These are phyloP conservation scores for Linum lewisii DNA, from an alignment of 345 rosid species.

Conservation along the genomic window DNA sequence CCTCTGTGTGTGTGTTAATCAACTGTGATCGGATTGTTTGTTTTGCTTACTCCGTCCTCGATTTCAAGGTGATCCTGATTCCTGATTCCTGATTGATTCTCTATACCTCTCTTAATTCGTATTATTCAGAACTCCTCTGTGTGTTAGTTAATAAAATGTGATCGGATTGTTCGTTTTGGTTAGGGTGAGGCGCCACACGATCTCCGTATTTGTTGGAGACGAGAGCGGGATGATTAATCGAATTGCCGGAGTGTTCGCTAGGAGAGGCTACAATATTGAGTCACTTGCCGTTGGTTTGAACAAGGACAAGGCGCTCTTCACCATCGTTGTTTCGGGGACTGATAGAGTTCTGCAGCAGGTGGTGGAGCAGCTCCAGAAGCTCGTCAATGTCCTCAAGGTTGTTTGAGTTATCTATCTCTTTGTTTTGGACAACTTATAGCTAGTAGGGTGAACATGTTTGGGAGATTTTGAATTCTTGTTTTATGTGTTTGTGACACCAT, in stretches of 20 bases:
- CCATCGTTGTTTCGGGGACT: conserved; percentile 83
- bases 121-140: no score
- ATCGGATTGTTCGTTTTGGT: background rate
- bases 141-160: background rate
- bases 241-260: conserved; percentile 93
- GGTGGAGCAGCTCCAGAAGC: conserved; percentile 89
- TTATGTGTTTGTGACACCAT: background rate
- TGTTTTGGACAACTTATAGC: background rate
- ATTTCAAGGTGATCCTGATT: background rate
- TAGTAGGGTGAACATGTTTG: background rate
- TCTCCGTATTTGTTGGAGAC: conserved; percentile 93
- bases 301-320: conserved; percentile 87
- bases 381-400: conserved; percentile 91
- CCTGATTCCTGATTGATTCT: no score
- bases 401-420: background rate
- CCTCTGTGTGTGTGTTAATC: no score
- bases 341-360: conserved; percentile 75
- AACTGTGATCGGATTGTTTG: background rate
- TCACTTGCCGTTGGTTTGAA: conserved; percentile 95
- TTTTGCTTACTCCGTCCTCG: conserved; percentile 4
- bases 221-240: conserved; percentile 97
- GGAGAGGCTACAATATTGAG: conserved; percentile 94
- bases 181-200: conserved; percentile 73
- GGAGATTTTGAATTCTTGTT: background rate
- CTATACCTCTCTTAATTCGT: no score